phyloP scores from a whole-genome alignment of 352 stramenopile species.

The Phytophthora hybrid region DNA sequence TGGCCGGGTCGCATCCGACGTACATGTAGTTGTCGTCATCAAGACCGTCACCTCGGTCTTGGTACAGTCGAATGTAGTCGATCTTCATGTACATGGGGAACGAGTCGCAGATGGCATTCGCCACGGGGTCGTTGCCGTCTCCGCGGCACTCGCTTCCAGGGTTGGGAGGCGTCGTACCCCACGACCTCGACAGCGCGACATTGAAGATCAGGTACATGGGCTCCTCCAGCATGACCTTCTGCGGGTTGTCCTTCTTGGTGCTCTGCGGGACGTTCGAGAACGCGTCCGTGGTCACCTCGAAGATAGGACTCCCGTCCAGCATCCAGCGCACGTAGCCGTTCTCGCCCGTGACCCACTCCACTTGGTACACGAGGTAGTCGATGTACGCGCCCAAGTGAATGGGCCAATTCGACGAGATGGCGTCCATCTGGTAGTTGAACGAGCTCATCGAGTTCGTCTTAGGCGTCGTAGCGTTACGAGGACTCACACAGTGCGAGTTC shows the following conservation, averaged over 20 bases:
- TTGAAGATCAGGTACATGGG: constrained; percentile 78
- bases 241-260: constrained; percentile 50
- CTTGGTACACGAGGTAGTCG: constrained; percentile 59
- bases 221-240: constrained; percentile 69
- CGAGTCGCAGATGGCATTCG: constrained; percentile 75
- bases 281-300: constrained; percentile 62
- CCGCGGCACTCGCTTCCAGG: constrained; percentile 49
- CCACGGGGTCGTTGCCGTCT: constrained; percentile 51
- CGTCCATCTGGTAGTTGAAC: constrained; percentile 81
- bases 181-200: constrained; percentile 58
- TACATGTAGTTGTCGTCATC: constrained; percentile 60
- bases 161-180: constrained; percentile 59
- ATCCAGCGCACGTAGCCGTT: constrained; percentile 70
- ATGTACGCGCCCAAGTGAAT: constrained; percentile 64
- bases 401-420: constrained; percentile 70
- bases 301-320: constrained; percentile 55
- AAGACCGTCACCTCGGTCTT: constrained; percentile 47
- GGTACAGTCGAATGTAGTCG: constrained; percentile 88
- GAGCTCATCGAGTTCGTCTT: constrained; percentile 65
- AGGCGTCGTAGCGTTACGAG: constrained; percentile 46
- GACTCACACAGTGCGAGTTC: constrained; percentile 47
- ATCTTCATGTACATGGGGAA: constrained; percentile 91
- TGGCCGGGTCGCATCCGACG: constrained; percentile 65
- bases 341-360: constrained; percentile 65
- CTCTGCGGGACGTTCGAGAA: constrained; percentile 57